These are phyloP conservation scores for Pleurotus giganteus DNA, from an alignment of 768 basidiomycete species.

Conservation along the genomic window DNA sequence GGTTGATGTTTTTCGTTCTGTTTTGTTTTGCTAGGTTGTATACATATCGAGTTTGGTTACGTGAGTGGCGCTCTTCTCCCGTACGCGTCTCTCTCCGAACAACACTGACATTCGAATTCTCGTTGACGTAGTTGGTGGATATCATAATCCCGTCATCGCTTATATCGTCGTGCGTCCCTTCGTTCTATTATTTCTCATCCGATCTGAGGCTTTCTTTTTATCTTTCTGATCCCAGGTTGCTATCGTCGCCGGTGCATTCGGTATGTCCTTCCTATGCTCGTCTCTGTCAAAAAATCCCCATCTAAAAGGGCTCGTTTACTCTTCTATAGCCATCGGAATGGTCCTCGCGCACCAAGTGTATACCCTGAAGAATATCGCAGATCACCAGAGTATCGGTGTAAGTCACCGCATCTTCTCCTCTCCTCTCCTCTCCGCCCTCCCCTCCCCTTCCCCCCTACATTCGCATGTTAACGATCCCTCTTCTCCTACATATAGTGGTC, in stretches of 20 bases:
- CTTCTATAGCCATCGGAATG: background rate
- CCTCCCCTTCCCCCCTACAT: background rate
- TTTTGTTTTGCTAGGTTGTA: background rate
- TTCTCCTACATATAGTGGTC: background rate
- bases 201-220: background rate
- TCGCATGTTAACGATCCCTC: background rate
- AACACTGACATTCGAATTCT: background rate
- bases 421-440: background rate
- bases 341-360: background rate
- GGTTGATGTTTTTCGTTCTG: background rate
- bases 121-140: background rate
- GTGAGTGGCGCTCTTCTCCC: background rate
- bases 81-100: background rate
- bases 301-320: background rate
- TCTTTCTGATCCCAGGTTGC: background rate
- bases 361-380: background rate
- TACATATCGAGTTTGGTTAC: slow-evolving; percentile 1
- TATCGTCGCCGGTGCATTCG: background rate
- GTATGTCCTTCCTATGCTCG: background rate
- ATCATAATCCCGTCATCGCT: background rate
- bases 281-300: background rate
- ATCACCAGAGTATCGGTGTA: background rate
- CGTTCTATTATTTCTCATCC: background rate
- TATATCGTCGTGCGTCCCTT: background rate
- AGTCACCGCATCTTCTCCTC: background rate